These are phyloP conservation scores for Raffaelea arxii DNA, from an alignment of 2,329 filamentous ascomycete genomes.

Conservation along the genomic window DNA sequence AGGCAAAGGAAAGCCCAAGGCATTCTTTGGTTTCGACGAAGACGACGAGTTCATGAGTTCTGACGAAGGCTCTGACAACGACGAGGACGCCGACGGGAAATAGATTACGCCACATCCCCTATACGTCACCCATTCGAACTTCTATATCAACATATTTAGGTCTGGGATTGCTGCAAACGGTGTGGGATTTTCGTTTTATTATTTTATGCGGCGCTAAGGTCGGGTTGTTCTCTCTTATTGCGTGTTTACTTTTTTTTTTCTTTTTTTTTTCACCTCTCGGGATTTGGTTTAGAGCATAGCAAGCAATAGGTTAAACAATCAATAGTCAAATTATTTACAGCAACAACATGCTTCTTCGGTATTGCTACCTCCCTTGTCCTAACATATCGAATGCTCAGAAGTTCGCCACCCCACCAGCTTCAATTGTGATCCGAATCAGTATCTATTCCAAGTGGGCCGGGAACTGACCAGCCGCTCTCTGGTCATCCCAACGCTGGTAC, in stretches of 20 bases:
- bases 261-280: too few relatives aligned
- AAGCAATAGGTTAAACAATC: too few relatives aligned
- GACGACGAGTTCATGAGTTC: conserved; percentile 67
- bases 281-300: too few relatives aligned
- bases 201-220: neutral
- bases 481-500: conserved; percentile 92
- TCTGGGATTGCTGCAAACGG: too few relatives aligned
- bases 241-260: neutral
- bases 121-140: too few relatives aligned
- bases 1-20: conserved; percentile 27
- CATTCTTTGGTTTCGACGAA: conserved; percentile 71
- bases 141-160: too few relatives aligned
- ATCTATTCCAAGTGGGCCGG: conserved; percentile 53
- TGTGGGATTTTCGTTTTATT: too few relatives aligned
- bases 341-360: too few relatives aligned
- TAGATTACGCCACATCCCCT: conserved; percentile 3
- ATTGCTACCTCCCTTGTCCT: too few relatives aligned
- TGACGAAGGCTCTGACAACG: too few relatives aligned
- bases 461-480: conserved; percentile 69
- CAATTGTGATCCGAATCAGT: neutral
- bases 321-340: too few relatives aligned
- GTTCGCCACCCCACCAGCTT: neutral
- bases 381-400: conserved; percentile 3
- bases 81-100: conserved; percentile 30
- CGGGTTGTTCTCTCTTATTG: neutral